A percentile compares a stretch with the other conserved stretches of the same genome.
phyloP scores from a whole-genome alignment of 2,329 filamentous ascomycete species.

The Trichoderma sp. region DNA sequence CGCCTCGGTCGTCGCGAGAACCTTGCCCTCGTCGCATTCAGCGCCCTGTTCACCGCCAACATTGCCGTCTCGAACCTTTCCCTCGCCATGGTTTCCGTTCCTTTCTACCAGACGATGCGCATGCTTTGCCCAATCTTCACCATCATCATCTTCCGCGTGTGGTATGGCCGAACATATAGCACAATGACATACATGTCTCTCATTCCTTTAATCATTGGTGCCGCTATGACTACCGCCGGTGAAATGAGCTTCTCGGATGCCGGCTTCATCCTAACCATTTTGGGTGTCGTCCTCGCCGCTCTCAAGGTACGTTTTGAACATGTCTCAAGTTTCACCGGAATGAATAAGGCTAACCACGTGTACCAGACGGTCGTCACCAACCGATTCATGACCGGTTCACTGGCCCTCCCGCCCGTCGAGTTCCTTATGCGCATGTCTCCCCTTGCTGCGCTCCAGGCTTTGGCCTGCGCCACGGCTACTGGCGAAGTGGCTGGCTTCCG shows the following conservation, averaged over 20 bases:
- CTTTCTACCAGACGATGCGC: slow-evolving; percentile 66
- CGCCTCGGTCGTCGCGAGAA: slow-evolving; percentile 55
- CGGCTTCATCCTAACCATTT: slow-evolving; percentile 56
- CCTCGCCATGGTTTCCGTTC: slow-evolving; percentile 62
- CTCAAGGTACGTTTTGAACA: slow-evolving; percentile 47
- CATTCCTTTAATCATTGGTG: slow-evolving; percentile 60
- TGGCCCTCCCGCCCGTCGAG: slow-evolving; percentile 59
- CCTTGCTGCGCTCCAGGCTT: slow-evolving; percentile 57
- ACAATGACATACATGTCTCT: slow-evolving; percentile 60
- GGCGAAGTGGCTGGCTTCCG: slow-evolving; percentile 53
- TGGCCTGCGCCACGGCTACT: slow-evolving; percentile 52
- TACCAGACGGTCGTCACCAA: slow-evolving; percentile 61
- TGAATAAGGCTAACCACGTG: slow-evolving; percentile 9
- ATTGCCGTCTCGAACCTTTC: slow-evolving; percentile 66
- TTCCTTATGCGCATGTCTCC: slow-evolving; percentile 65
- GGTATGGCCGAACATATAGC: slow-evolving; percentile 57
- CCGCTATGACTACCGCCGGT: slow-evolving; percentile 60
- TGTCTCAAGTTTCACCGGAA: background rate
- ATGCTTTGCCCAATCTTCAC: slow-evolving; percentile 64
- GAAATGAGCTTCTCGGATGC: slow-evolving; percentile 63
- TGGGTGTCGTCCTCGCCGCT: slow-evolving; percentile 56
- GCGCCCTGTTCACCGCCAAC: slow-evolving; percentile 62
- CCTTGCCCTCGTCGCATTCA: slow-evolving; percentile 58
- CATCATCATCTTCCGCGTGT: slow-evolving; percentile 60
- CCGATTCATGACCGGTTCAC: slow-evolving; percentile 62